Evolutionary conservation across 2,329 filamentous ascomycete species (phyloP).

Genomic region (Chrysoporthe puriensis): DNA sequence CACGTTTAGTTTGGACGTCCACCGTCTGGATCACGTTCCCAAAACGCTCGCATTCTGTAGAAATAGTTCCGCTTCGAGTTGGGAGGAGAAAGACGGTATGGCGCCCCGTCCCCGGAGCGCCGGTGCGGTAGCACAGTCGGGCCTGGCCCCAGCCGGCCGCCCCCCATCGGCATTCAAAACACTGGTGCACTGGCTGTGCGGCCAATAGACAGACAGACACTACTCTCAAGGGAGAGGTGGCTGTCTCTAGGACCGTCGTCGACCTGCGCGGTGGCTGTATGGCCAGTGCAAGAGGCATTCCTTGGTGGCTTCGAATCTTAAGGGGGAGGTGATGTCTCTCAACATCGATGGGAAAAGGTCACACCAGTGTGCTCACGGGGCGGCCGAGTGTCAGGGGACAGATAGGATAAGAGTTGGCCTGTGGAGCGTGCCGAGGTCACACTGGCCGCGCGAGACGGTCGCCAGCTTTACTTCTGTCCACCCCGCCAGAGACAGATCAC

Average conservation of each 20-base stretch:
- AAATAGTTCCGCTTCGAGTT: no score
- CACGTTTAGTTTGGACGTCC: no score
- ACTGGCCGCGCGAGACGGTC: not conserved
- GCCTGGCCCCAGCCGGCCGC: conserved; percentile 1
- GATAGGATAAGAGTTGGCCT: not conserved
- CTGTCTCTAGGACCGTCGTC: not conserved
- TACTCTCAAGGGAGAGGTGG: not conserved
- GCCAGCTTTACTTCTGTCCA: not conserved
- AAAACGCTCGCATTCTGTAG: not conserved
- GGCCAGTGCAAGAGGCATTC: not conserved
- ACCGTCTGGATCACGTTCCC: not conserved
- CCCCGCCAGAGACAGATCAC: not conserved
- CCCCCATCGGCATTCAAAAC: conserved; percentile 27
- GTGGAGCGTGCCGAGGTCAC: not conserved
- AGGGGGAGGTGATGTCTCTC: not conserved
- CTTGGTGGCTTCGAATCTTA: not conserved
- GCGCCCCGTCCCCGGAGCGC: conserved; percentile 7
- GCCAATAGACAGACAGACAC: conserved; percentile 20
- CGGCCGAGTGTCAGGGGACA: not conserved
- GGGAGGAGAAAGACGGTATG: not conserved
- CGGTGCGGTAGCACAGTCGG: conserved; percentile 10
- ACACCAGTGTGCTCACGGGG: not conserved
- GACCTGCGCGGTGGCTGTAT: not conserved
- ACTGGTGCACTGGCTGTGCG: conserved; percentile 4
- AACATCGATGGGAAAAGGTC: not conserved